These are phyloP conservation scores for Populus davidiana DNA, from an alignment of 345 rosid genomes.

Conservation along the genomic window DNA sequence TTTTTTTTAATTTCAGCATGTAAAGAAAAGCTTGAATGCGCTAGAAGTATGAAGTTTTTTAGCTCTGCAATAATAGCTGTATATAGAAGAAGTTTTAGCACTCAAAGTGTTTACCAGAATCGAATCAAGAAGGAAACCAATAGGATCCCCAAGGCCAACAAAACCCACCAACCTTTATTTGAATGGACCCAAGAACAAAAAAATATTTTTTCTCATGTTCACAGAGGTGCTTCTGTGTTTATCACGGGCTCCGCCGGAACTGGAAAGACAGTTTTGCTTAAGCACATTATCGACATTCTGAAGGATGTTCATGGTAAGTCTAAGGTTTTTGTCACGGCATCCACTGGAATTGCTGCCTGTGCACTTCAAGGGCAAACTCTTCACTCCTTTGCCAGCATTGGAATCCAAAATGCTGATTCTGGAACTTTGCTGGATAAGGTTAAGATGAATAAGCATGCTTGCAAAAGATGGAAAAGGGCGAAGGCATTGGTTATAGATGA, in stretches of 20 bases:
- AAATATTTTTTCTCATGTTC: constrained; percentile 17
- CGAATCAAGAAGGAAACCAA: not conserved
- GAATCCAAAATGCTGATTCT: not conserved
- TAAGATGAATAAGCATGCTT: constrained; percentile 16
- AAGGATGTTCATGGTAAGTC: constrained; percentile 9
- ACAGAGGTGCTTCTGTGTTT: constrained; percentile 25
- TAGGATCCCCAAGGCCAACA: not conserved
- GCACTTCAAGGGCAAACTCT: constrained; percentile 33
- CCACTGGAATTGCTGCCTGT: constrained; percentile 44
- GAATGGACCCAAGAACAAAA: constrained; percentile 39
- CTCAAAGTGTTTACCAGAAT: not conserved
- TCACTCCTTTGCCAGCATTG: constrained; percentile 38
- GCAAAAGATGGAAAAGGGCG: constrained; percentile 30
- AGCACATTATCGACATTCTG: constrained; percentile 17
- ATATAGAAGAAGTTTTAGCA: constrained; percentile 19
- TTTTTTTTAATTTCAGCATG: too few relatives aligned
- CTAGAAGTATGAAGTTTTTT: constrained; percentile 2
- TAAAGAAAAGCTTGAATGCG: too few relatives aligned
- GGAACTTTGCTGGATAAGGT: constrained; percentile 18
- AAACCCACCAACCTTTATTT: not conserved
- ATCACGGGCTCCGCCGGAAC: constrained; percentile 42
- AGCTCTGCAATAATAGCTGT: constrained; percentile 7
- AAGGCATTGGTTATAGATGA: constrained; percentile 38
- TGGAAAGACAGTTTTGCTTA: constrained; percentile 30
- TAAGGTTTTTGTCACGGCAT: constrained; percentile 35